Evolutionary conservation across 129 eudicot species (phyloP).

Genomic region (Ambrosia trifida): DNA sequence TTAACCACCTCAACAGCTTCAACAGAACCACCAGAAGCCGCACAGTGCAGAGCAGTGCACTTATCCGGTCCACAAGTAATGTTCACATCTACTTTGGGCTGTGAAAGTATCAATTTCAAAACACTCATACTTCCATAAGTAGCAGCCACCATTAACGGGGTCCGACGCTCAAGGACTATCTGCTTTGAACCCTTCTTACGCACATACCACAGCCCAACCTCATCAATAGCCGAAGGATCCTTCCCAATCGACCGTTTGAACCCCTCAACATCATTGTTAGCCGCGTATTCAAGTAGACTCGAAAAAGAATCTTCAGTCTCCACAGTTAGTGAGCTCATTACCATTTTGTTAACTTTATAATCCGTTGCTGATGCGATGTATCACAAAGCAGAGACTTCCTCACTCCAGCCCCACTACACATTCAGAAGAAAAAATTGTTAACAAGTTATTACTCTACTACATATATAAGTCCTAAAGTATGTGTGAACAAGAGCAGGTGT

Average conservation of each 20-base stretch:
- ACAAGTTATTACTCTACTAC: neutral
- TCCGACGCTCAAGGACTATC: slow-evolving; percentile 61
- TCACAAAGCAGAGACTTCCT: slow-evolving; percentile 38
- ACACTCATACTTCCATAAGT: slow-evolving; percentile 76
- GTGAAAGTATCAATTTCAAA: slow-evolving; percentile 50
- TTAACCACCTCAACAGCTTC: slow-evolving; percentile 60
- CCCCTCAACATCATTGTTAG: slow-evolving; percentile 71
- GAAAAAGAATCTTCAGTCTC: slow-evolving; percentile 64
- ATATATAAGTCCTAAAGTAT: neutral
- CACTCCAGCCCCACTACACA: slow-evolving; percentile 60
- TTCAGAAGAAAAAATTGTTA: neutral
- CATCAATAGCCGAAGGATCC: slow-evolving; percentile 52
- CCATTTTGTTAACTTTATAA: slow-evolving; percentile 30
- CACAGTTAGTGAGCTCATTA: slow-evolving; percentile 49
- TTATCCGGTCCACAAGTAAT: slow-evolving; percentile 60
- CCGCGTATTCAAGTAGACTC: slow-evolving; percentile 73
- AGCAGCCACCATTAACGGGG: slow-evolving; percentile 95
- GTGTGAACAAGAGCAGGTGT: too few species aligned
- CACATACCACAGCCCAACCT: slow-evolving; percentile 80
- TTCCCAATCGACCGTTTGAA: slow-evolving; percentile 53
- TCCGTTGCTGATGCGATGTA: slow-evolving; percentile 19
- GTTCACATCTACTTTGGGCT: slow-evolving; percentile 63
- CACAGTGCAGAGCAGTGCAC: slow-evolving; percentile 86
- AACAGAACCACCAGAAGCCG: slow-evolving; percentile 74
- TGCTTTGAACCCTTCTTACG: slow-evolving; percentile 68